Base-by-base conservation (phyloP, 495 filamentous ascomycete species). In the Hypoxylon fragiforme region DNA sequence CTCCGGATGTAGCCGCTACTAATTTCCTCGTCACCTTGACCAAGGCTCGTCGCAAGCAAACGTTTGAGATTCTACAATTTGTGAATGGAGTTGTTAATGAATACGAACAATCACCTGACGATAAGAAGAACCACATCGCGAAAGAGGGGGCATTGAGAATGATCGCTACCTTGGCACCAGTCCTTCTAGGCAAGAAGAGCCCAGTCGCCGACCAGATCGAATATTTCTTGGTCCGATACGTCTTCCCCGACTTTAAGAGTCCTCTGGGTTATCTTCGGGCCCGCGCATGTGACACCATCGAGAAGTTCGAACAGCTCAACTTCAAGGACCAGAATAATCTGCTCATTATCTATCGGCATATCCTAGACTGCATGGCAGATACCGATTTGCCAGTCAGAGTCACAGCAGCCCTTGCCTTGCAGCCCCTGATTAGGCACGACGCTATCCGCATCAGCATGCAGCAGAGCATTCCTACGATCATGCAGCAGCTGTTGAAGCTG, bases 131-230 rank as follows among this genome's bases (percentile, higher is more conserved):
- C 67, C 87, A 95, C 40, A 79, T 95, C 30, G 90, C 92, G 62
- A 98, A 98, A 78, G 94, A 98, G 72, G 94, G 94, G 58, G 94
- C 94, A 16, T 70, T 98, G 50, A 80, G 95, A 38, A 98, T 98
- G 94, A 97, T 98, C 60, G 95, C 92, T 4, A 97, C 94, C 1
- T 72, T 98, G 37, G 86, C 94, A 1, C 87, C 89, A 9, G 92
- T 98, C 16, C 95, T 98, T 38, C 80, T 98, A 24, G 91, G 90
- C 42, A 98, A 97, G 79, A 96, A 96, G 78, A 96, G 91, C 67
- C 94, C 94, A 8, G 95, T 98, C 60, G 94, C 94, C 30, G 87
- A 95, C 60, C 90, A 97, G 73, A 92, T 97, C n/a, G 94, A 98
- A 72, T 96, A 94, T 66, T 98, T 98, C 79, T 89, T 98, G 54